Evolutionary conservation across 75 land plant species (phyloP).

Genomic region (Sequoia sempervirens): DNA sequence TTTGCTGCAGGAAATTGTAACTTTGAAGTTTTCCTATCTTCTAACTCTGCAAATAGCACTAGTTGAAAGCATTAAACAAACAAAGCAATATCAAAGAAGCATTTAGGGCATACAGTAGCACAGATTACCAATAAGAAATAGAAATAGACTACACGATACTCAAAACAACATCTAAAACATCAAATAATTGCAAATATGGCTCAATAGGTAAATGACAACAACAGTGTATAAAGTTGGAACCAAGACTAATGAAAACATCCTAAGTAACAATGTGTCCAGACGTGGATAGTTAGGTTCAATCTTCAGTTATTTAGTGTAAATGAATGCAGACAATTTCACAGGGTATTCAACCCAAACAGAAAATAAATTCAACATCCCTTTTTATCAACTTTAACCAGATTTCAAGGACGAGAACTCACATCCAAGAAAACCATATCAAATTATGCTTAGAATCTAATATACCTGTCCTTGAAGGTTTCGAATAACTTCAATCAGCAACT

Average conservation of each 20-base stretch:
- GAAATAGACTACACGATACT: too few relatives aligned
- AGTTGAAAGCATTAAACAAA: background rate
- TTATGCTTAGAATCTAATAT: background rate
- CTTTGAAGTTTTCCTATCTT: background rate
- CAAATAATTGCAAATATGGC: too few relatives aligned
- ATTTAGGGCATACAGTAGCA: too few relatives aligned
- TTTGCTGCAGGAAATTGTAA: background rate
- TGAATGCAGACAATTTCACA: background rate
- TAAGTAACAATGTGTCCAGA: background rate
- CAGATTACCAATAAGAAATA: background rate
- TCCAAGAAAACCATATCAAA: background rate
- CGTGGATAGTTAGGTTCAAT: background rate
- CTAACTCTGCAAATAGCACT: background rate
- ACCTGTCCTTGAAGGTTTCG: slow-evolving; percentile 7
- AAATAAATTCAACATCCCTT: background rate
- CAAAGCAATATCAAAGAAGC: too few relatives aligned
- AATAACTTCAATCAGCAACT: slow-evolving; percentile 7
- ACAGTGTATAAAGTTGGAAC: background rate
- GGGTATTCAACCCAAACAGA: background rate
- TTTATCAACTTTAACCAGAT: background rate
- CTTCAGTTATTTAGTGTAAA: background rate
- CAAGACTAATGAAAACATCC: background rate
- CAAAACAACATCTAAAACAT: too few relatives aligned
- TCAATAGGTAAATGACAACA: background rate
- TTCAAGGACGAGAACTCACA: background rate